Conservation (phyloP, 305 asterid genomes). For the Fraxinus albicans region DNA sequence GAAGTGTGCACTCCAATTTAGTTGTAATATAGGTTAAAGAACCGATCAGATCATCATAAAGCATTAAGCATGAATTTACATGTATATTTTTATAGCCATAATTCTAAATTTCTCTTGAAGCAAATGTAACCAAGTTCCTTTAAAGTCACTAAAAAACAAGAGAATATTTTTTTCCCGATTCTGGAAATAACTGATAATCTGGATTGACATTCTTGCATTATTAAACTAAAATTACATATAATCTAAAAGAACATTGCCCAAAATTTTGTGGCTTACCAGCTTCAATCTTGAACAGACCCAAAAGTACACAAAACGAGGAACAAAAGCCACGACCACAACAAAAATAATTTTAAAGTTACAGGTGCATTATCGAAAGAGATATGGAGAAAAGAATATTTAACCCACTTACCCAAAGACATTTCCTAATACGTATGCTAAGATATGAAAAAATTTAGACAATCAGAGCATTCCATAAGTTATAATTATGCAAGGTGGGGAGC, state of each 20-base stretch:
- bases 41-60: neutral
- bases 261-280: neutral
- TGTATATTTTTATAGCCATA: neutral
- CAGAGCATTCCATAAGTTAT: neutral
- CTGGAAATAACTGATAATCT: neutral
- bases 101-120: neutral
- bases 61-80: neutral
- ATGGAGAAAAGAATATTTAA: neutral
- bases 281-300: conserved; percentile 7
- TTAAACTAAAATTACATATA: neutral
- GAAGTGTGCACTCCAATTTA: neutral
- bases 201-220: neutral
- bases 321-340: conserved; percentile 6
- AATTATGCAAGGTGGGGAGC: neutral
- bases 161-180: neutral
- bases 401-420: neutral
- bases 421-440: neutral
- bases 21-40: neutral
- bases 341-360: neutral
- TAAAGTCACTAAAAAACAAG: neutral
- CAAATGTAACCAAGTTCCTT: neutral
- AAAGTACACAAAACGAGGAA: neutral
- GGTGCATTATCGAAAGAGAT: neutral
- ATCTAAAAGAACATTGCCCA: neutral
- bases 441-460: neutral